A percentile compares a stretch with the other conserved stretches of the same genome.
Conservation (phyloP, 1,284 basidiomycete species). For the Tremellales sp. region DNA sequence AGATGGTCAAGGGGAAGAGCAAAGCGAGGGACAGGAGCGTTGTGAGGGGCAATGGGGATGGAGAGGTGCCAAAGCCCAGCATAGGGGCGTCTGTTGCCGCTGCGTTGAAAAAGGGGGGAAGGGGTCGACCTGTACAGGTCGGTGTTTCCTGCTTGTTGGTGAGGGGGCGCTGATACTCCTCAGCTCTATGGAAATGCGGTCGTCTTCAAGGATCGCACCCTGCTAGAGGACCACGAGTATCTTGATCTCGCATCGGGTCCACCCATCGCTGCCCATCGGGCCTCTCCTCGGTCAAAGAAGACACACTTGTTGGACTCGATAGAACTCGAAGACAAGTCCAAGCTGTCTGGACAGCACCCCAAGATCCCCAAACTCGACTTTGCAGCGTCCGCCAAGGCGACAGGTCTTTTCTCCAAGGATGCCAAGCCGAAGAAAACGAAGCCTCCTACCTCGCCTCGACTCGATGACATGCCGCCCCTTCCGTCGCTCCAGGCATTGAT, state of each 20-base stretch:
- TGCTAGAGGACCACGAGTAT: conserved; percentile 50
- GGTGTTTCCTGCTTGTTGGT: conserved; percentile 3
- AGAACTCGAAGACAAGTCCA: conserved; percentile 45
- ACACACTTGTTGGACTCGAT: conserved; percentile 47
- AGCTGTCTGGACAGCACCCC: conserved; percentile 44
- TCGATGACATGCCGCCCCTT: no score
- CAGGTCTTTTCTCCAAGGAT: conserved; percentile 34
- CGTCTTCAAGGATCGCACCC: conserved; percentile 51
- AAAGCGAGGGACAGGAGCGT: conserved; percentile 20
- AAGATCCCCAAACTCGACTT: conserved; percentile 43
- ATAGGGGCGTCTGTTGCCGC: conserved; percentile 36
- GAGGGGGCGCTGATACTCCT: background rate
- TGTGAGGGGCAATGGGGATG: conserved; percentile 14
- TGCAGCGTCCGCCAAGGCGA: conserved; percentile 39
- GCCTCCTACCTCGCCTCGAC: no score
- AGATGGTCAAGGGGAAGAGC: conserved; percentile 16
- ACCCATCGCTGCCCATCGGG: conserved; percentile 45
- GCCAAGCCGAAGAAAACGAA: conserved; percentile 25
- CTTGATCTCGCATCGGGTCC: conserved; percentile 52
- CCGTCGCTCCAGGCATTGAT: no score
- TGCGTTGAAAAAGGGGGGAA: conserved; percentile 51
- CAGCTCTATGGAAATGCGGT: conserved; percentile 49
- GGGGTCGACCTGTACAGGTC: conserved; percentile 48
- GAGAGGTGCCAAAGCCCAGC: conserved; percentile 22
- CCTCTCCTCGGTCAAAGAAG: conserved; percentile 45